Conservation (phyloP, 2,329 filamentous ascomycete genomes). For the Emmonsiellopsis sp. region DNA sequence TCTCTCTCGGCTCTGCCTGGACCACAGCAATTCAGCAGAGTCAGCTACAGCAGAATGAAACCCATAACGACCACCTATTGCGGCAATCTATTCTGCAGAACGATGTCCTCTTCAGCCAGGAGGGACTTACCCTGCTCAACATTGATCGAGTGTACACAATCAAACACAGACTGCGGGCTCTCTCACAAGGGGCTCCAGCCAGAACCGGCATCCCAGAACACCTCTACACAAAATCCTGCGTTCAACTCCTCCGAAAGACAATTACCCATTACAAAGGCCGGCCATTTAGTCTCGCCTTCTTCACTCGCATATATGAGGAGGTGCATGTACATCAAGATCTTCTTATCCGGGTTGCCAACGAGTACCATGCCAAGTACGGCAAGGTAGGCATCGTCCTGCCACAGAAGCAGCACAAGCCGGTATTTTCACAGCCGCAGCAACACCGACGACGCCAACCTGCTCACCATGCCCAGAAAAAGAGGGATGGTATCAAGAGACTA, state of each 20-base stretch:
- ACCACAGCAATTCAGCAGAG: conserved; percentile 28
- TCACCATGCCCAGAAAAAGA: not conserved
- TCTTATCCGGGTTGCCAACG: conserved; percentile 26
- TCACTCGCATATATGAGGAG: conserved; percentile 36
- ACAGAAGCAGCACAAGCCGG: conserved; percentile 17
- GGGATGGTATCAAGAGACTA: conserved; percentile 3
- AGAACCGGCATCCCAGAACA: conserved; percentile 19
- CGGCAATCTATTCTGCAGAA: conserved; percentile 37
- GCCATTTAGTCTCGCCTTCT: conserved; percentile 35
- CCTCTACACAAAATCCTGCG: conserved; percentile 30
- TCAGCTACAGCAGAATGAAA: conserved; percentile 23
- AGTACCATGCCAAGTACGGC: conserved; percentile 26
- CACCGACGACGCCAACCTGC: not conserved
- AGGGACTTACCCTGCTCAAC: conserved; percentile 35
- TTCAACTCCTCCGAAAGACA: conserved; percentile 31
- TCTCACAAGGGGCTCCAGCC: conserved; percentile 18
- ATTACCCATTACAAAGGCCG: conserved; percentile 33
- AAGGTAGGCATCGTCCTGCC: conserved; percentile 32
- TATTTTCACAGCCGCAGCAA: conserved; percentile 10
- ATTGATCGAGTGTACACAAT: conserved; percentile 39
- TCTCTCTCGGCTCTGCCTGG: conserved; percentile 31
- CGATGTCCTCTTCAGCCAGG: conserved; percentile 35
- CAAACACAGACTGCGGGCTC: conserved; percentile 33
- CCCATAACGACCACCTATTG: conserved; percentile 26
- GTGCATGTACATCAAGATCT: conserved; percentile 29